Evolutionary conservation across 192 early-diverging fungal genomes (phyloP).

Genomic region (Bifiguratus adelaidae): DNA sequence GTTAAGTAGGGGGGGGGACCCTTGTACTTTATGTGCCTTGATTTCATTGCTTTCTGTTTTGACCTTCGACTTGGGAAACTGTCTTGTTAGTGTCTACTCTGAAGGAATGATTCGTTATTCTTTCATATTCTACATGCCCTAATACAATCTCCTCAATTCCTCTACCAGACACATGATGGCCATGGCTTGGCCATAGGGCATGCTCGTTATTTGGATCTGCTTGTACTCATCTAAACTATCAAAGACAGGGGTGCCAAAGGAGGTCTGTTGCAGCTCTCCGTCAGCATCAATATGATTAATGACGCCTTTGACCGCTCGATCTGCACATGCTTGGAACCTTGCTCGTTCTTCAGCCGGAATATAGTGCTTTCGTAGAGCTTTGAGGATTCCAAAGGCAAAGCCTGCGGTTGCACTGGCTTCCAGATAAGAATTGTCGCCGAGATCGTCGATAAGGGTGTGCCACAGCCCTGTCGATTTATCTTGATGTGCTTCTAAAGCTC

Average conservation of each 20-base stretch:
- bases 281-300: conserved; percentile 5
- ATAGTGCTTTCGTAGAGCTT: conserved; percentile 5
- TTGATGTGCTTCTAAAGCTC: conserved; percentile 2
- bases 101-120: too few species aligned
- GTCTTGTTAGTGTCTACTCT: too few species aligned
- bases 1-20: too few species aligned
- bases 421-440: background rate
- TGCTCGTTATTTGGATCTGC: conserved; percentile 6
- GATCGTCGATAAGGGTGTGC: conserved; percentile 8
- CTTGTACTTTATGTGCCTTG: too few species aligned
- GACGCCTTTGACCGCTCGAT: conserved; percentile 2
- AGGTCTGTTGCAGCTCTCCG: conserved; percentile 6
- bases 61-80: too few species aligned
- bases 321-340: background rate
- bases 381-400: conserved; percentile 10
- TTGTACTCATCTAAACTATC: conserved; percentile 7
- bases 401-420: conserved; percentile 8
- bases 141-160: too few species aligned
- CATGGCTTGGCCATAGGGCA: conserved; percentile 13
- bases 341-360: background rate
- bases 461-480: conserved; percentile 7
- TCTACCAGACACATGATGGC: conserved; percentile 10
- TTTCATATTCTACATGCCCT: too few species aligned
- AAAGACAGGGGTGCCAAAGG: conserved; percentile 9
- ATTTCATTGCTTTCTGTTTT: too few species aligned